Percentiles rank a stretch among this genome's conserved stretches.
Evolutionary conservation across 176 grass and related monocot genomes (phyloP).

Genomic region (Oryza longistaminata): DNA sequence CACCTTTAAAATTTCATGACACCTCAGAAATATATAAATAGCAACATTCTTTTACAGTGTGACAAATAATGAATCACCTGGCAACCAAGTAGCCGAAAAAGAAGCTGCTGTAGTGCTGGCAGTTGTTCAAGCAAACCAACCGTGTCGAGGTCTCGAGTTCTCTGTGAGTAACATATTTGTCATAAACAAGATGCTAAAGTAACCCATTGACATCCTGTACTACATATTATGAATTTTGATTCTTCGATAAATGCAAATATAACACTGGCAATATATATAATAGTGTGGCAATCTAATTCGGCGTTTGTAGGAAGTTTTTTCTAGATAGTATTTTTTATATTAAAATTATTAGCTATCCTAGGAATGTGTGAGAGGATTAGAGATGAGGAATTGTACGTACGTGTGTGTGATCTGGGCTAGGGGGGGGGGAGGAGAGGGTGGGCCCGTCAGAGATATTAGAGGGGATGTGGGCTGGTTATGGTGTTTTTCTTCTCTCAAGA

Average conservation of each 20-base stretch:
- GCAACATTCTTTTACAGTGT: background rate
- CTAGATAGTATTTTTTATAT: too few species aligned
- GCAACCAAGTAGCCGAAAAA: constrained; percentile 78
- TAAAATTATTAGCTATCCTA: too few species aligned
- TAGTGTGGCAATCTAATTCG: background rate
- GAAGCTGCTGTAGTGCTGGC: constrained; percentile 76
- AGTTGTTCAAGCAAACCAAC: constrained; percentile 71
- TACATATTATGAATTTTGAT: background rate
- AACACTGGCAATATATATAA: background rate
- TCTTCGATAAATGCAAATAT: background rate
- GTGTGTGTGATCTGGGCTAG: too few species aligned
- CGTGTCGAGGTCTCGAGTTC: constrained; percentile 67
- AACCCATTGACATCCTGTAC: background rate
- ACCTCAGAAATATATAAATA: background rate
- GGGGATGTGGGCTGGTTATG: too few species aligned
- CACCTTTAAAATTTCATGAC: constrained; percentile 5
- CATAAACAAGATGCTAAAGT: constrained; percentile 15
- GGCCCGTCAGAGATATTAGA: too few species aligned
- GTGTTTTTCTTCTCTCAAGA: too few species aligned
- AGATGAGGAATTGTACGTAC: too few species aligned
- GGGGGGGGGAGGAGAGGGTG: too few species aligned
- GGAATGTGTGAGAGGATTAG: too few species aligned
- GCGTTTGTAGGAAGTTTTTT: too few species aligned
- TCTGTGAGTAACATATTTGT: constrained; percentile 44
- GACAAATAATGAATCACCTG: constrained; percentile 56